phyloP scores from a whole-genome alignment of 2,329 filamentous ascomycete species.

The Fusarium sulawesiense region DNA sequence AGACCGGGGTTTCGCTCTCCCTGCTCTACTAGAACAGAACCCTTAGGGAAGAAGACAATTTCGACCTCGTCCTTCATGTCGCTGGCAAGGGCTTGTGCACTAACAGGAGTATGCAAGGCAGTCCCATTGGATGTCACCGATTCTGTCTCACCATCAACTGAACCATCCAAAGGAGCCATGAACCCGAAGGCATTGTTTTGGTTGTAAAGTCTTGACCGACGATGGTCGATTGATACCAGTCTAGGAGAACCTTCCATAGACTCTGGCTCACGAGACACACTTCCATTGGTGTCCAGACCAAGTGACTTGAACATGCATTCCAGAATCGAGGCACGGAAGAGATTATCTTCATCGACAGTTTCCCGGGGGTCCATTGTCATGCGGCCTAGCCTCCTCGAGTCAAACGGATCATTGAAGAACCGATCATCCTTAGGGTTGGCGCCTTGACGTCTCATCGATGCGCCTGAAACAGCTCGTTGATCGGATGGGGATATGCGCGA shows the following conservation, averaged over 20 bases:
- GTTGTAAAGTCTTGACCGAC: slow-evolving; percentile 78
- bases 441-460: slow-evolving; percentile 50
- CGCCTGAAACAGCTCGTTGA: slow-evolving; percentile 23
- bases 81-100: slow-evolving; percentile 73
- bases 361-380: slow-evolving; percentile 76
- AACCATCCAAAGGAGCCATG: slow-evolving; percentile 83
- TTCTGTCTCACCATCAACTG: slow-evolving; percentile 84
- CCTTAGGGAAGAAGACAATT: slow-evolving; percentile 97
- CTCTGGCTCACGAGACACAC: slow-evolving; percentile 72
- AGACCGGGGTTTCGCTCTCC: slow-evolving; percentile 95
- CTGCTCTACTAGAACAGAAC: slow-evolving; percentile 93
- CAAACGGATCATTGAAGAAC: slow-evolving; percentile 68
- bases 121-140: slow-evolving; percentile 80
- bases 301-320: slow-evolving; percentile 97
- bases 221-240: slow-evolving; percentile 84
- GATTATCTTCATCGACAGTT: slow-evolving; percentile 84
- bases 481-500: slow-evolving; percentile 55
- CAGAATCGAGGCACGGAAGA: slow-evolving; percentile 90
- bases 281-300: slow-evolving; percentile 77
- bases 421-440: slow-evolving; percentile 62
- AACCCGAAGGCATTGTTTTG: slow-evolving; percentile 86
- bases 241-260: slow-evolving; percentile 89
- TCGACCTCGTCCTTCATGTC: slow-evolving; percentile 94
- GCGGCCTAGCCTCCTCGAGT: slow-evolving; percentile 61
- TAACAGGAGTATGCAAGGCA: slow-evolving; percentile 70